Evolutionary conservation across 345 rosid species (phyloP).

Genomic region (Linum usitatissimum): DNA sequence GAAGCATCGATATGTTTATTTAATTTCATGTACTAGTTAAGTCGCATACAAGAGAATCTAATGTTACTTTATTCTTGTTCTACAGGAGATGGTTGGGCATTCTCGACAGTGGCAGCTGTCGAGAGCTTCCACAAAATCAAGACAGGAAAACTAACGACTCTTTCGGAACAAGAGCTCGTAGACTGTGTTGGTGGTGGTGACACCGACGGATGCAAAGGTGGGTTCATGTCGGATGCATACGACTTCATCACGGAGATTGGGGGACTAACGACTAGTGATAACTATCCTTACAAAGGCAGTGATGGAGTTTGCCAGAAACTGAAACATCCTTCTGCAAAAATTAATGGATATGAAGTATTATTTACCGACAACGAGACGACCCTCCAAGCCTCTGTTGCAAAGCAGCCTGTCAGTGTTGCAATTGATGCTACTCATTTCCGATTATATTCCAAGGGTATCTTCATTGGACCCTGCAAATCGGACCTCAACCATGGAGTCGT

Average conservation of each 20-base stretch:
- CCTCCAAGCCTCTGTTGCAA: conserved; percentile 41
- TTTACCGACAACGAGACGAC: conserved; percentile 40
- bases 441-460: neutral
- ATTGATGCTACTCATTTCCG: conserved; percentile 27
- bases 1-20: too few relatives aligned
- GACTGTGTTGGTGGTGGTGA: conserved; percentile 21
- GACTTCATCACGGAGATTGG: conserved; percentile 27
- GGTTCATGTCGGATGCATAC: conserved; percentile 27
- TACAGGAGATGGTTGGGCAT: conserved; percentile 33
- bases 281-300: conserved; percentile 35
- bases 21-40: too few relatives aligned
- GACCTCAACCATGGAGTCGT: neutral
- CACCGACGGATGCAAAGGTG: conserved; percentile 29
- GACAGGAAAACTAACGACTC: conserved; percentile 22
- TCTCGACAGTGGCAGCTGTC: conserved; percentile 30
- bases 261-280: conserved; percentile 36
- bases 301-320: conserved; percentile 36
- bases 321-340: conserved; percentile 27
- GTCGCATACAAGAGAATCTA: too few relatives aligned
- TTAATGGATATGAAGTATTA: conserved; percentile 45
- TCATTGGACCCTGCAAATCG: neutral
- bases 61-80: neutral
- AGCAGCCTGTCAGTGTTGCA: conserved; percentile 46
- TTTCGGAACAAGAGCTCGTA: conserved; percentile 31
- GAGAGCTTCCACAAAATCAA: conserved; percentile 38